Evolutionary conservation across 2,329 filamentous ascomycete species (phyloP), one percentile per base, ranked within the genome.

Genomic region (Teratosphaeria epicoccoides): DNA sequence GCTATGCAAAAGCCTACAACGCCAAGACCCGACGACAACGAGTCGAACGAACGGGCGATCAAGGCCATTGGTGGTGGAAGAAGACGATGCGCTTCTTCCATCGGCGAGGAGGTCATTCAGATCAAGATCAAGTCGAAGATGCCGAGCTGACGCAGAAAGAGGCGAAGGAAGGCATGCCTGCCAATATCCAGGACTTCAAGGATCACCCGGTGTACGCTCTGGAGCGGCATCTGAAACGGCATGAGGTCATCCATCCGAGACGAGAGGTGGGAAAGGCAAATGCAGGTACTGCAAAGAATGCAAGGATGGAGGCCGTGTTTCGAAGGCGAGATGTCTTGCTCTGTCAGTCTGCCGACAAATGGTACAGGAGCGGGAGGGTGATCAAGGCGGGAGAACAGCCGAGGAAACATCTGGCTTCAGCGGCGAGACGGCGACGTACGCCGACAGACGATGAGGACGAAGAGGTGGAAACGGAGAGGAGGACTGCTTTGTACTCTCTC

Each of bases 1-100:
- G 93, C 14, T 98, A 98, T 64, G 78, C 83, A 1, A 94, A 93
- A 67, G 84, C 85, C 0, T 97, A 85, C 70, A 93, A 89, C 60
- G 87, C 90, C 22, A 97, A 97, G 69, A 95, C 90, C 1, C 79
- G 87, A 22, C 88, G 83, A 57, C 70, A 80, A 53, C 82, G 93
- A n/a, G 78, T 98, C 1, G 93, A 97, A 58, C 72, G 69, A 28
- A 82, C 78, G 11, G 49, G 37, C 20, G 72, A 74, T 45, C 69
- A 73, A 43, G 82, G 82, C 2, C 68, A 72, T 20, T 61, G 61
- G 49, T 85, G 82, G 82, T 80, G 76, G 73, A 68, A 69, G 25
- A 70, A 67, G 53, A 75, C 66, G 44, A 74, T 72, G 69, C 76
- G 59, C 61, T 71, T 70, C 24, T 75, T 75, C 55, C 61, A 61